phyloP scores from a whole-genome alignment of 306 rosid species.

The Arachis hypogaea region DNA sequence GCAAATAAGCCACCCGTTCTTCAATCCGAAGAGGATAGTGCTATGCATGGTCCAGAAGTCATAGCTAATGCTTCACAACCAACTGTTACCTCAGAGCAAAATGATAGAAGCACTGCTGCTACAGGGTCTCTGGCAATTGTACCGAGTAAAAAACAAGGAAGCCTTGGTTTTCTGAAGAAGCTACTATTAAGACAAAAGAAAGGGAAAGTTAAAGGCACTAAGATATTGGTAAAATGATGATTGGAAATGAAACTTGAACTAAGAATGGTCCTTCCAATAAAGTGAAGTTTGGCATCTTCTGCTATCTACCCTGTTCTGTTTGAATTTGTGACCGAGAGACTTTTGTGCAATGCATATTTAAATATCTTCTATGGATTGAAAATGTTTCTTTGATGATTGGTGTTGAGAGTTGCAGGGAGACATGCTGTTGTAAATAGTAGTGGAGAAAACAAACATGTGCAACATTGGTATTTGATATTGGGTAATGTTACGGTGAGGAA shows the following conservation, averaged over 20 bases:
- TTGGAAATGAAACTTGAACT: slow-evolving; percentile 14
- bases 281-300: not conserved
- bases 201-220: slow-evolving; percentile 49
- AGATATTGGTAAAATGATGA: slow-evolving; percentile 42
- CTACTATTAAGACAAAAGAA: slow-evolving; percentile 59
- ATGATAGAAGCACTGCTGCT: slow-evolving; percentile 36
- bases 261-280: slow-evolving; percentile 10
- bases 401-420: slow-evolving; percentile 32
- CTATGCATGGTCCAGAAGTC: slow-evolving; percentile 33
- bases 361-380: slow-evolving; percentile 12
- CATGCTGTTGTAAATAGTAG: slow-evolving; percentile 39
- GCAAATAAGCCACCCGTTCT: slow-evolving; percentile 35
- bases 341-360: slow-evolving; percentile 23
- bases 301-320: not conserved
- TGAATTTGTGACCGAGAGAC: slow-evolving; percentile 3
- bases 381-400: slow-evolving; percentile 34
- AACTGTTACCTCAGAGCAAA: slow-evolving; percentile 37
- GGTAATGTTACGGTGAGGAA: too few relatives aligned
- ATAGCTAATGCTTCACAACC: slow-evolving; percentile 34
- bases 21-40: slow-evolving; percentile 40
- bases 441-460: slow-evolving; percentile 41
- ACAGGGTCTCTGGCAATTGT: slow-evolving; percentile 51
- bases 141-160: slow-evolving; percentile 55
- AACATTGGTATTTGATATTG: slow-evolving; percentile 36
- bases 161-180: slow-evolving; percentile 66